These are phyloP conservation scores for Blepharisma japonicum DNA, from an alignment of 73 alveolate genomes.

Conservation along the genomic window DNA sequence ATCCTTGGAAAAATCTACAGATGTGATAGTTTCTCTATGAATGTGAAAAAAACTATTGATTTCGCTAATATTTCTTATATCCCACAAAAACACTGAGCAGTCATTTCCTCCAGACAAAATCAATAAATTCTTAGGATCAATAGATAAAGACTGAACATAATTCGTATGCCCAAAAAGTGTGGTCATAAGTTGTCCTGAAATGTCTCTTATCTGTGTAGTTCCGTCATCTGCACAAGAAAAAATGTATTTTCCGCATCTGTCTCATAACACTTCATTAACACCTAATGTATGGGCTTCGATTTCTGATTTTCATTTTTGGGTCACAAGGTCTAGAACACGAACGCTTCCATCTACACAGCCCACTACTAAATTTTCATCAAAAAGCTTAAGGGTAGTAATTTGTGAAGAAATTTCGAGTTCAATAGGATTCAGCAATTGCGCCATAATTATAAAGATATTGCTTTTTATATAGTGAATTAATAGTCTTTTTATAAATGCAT, in stretches of 20 bases:
- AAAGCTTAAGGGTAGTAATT: too few relatives aligned
- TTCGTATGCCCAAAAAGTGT: conserved; percentile 2
- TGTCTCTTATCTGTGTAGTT: not conserved
- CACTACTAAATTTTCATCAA: too few relatives aligned
- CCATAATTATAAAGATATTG: too few relatives aligned
- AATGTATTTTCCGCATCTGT: conserved; percentile 5
- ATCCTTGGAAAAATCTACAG: conserved; percentile 29
- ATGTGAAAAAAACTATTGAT: not conserved
- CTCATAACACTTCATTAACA: conserved; percentile 19
- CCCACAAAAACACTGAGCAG: conserved; percentile 28
- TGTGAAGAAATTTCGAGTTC: too few relatives aligned
- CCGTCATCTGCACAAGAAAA: conserved; percentile 30
- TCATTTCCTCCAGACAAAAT: conserved; percentile 25
- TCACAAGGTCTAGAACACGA: not conserved
- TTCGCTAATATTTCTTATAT: not conserved
- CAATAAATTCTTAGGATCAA: conserved; percentile 20
- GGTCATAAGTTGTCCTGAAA: not conserved
- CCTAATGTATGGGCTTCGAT: not conserved
- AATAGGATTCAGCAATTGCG: too few relatives aligned
- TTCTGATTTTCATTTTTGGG: not conserved
- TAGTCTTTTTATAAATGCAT: too few relatives aligned
- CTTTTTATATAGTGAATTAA: too few relatives aligned
- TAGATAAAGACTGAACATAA: conserved; percentile 25
- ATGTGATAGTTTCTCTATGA: conserved; percentile 11
- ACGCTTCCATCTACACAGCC: not conserved